A percentile compares a stretch with the other conserved stretches of the same genome.
Conservation (phyloP, 2,329 filamentous ascomycete species). For the Fusarium sp. region DNA sequence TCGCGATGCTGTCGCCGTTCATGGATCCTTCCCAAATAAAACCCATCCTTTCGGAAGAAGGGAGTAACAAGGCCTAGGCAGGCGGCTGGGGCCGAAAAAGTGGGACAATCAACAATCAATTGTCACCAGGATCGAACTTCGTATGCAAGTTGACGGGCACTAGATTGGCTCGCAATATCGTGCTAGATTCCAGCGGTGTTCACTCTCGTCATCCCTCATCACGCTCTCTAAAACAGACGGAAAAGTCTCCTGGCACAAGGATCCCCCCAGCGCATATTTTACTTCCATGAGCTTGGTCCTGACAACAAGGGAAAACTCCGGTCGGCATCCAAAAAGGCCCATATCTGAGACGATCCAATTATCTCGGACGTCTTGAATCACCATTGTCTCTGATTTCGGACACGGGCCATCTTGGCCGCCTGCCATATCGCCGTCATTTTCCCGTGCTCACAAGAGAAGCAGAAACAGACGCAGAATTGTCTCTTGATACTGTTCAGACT, state of each 20-base stretch:
- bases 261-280: conserved; percentile 9
- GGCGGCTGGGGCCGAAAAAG: conserved; percentile 24
- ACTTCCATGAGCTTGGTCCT: conserved; percentile 15
- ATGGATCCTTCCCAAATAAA: not conserved
- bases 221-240: conserved; percentile 7
- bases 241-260: conserved; percentile 18
- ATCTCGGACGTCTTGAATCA: conserved; percentile 30
- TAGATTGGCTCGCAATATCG: conserved; percentile 25
- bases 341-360: conserved; percentile 36
- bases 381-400: conserved; percentile 35
- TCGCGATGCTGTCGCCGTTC: not conserved
- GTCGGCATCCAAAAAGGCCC: conserved; percentile 16
- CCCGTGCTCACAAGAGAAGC: conserved; percentile 10
- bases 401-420: conserved; percentile 34
- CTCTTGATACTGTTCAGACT: not conserved
- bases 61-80: conserved; percentile 12
- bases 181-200: conserved; percentile 26
- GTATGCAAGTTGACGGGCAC: conserved; percentile 20
- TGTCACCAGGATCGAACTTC: conserved; percentile 16
- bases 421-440: conserved; percentile 27
- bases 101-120: conserved; percentile 15
- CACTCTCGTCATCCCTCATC: conserved; percentile 6
- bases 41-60: not conserved
- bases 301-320: conserved; percentile 28
- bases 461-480: not conserved